Evolutionary conservation across 164 flowering plant species (phyloP), one percentile per base, ranked within the genome.

Genomic region (Santalum album): DNA sequence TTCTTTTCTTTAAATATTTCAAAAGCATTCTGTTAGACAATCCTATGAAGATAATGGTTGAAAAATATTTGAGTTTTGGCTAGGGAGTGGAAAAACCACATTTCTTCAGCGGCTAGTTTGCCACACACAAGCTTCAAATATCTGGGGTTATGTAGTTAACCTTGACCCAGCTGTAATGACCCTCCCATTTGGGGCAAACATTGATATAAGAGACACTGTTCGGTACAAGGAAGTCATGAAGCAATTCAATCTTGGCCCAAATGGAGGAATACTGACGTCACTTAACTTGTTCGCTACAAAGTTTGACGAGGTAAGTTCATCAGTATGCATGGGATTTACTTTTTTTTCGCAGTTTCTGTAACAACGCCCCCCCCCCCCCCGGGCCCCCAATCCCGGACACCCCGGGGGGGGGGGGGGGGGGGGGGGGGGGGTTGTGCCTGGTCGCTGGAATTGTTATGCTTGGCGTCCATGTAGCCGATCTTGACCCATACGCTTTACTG

Each of bases 1-100:
- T 6, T 1, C 40, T 7, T 6, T 36, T 36, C 2, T 2, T 36
- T 7, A 7, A 14, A 6, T 14, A 14, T n/a, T n/a, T n/a, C n/a
- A n/a, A n/a, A n/a, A n/a, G n/a, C n/a, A n/a, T n/a, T n/a, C 16
- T 14, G 16, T 7, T 36, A 36, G 12, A 2, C 2, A 9, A 5
- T 1, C 15, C 7, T 36, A 14, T 2, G 12, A 10, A 12, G 25
- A 22, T 50, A 57, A 42, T 48, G 17, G n/a, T 23, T 19, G 18
- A 49, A 21, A n/a, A 34, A 35, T 20, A 14, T 54, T 23, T 23
- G 16, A 4, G n/a, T 1, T 66, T 60, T 51, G 44, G 7, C 34
- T 60, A 92, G 98, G 98, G 18, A 84, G 95, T 73, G 98, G 98
- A 26, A 92, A 92, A 69, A 92, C 98, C 14, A 88, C 95, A 6